These are phyloP conservation scores for Boletus coccyginus DNA, from an alignment of 768 basidiomycete genomes.

Conservation along the genomic window DNA sequence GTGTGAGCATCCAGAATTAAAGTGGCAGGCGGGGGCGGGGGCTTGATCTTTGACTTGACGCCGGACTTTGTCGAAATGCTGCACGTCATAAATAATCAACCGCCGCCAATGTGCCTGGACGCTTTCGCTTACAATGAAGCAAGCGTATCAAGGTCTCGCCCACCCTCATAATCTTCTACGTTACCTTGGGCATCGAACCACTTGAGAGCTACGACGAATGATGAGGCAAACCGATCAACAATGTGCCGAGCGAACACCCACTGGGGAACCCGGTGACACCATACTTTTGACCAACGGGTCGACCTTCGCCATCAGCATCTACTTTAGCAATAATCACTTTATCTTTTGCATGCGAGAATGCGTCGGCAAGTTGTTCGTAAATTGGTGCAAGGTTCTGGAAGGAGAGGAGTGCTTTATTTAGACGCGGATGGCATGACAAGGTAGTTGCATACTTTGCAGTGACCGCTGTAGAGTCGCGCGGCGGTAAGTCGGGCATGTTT, in stretches of 20 bases:
- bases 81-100: background rate
- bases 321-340: conserved; percentile 90
- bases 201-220: conserved; percentile 65
- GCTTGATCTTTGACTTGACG: conserved; percentile 84
- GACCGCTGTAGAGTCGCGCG: conserved; percentile 50
- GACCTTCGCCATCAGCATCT: conserved; percentile 87
- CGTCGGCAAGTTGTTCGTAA: conserved; percentile 88
- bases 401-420: background rate
- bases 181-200: conserved; percentile 81
- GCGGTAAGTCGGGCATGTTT: background rate
- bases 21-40: conserved; percentile 73
- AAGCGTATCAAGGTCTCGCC: conserved; percentile 77
- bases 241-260: conserved; percentile 37
- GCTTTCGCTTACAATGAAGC: conserved; percentile 60
- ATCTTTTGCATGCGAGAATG: conserved; percentile 73
- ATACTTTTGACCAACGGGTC: conserved; percentile 70
- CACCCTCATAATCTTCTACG: conserved; percentile 67
- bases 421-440: background rate
- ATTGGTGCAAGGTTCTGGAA: conserved; percentile 81
- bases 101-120: background rate
- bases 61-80: conserved; percentile 76
- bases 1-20: conserved; percentile 64
- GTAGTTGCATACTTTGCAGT: conserved; percentile 69
- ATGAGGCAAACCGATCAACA: background rate
- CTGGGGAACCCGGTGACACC: conserved; percentile 86